These are phyloP conservation scores for Glycine tomentella DNA, from an alignment of 306 rosid species.

Conservation along the genomic window DNA sequence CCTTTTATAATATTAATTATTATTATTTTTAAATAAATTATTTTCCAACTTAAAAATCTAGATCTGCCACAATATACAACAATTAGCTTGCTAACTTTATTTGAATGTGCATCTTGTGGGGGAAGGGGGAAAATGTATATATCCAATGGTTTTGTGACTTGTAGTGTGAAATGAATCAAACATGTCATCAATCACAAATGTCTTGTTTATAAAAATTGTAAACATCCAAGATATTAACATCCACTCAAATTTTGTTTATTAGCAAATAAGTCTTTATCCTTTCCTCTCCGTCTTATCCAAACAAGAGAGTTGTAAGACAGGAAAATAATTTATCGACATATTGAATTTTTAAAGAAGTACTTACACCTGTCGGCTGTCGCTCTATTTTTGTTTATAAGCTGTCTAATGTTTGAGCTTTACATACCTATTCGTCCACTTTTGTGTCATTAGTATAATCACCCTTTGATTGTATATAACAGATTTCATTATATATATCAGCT, in stretches of 20 bases:
- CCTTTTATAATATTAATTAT: too few relatives aligned
- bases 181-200: slow-evolving; percentile 42
- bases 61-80: too few relatives aligned
- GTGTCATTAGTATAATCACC: too few relatives aligned
- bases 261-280: slow-evolving; percentile 39
- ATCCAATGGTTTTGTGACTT: background rate
- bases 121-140: slow-evolving; percentile 25
- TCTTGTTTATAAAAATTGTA: slow-evolving; percentile 17
- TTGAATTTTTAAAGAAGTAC: background rate
- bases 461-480: too few relatives aligned
- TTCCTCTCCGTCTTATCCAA: slow-evolving; percentile 44
- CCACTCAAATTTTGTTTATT: slow-evolving; percentile 28
- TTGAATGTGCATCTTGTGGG: slow-evolving; percentile 30
- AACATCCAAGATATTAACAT: slow-evolving; percentile 41
- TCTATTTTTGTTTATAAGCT: too few relatives aligned
- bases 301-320: background rate
- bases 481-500: too few relatives aligned
- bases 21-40: too few relatives aligned
- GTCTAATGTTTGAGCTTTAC: too few relatives aligned
- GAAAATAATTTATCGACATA: background rate
- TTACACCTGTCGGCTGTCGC: too few relatives aligned
- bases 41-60: too few relatives aligned
- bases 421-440: too few relatives aligned
- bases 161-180: slow-evolving; percentile 60
- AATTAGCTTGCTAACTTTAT: background rate